These are phyloP conservation scores for Gossypium schwendimanii DNA, from an alignment of 441 rosid genomes.

Conservation along the genomic window DNA sequence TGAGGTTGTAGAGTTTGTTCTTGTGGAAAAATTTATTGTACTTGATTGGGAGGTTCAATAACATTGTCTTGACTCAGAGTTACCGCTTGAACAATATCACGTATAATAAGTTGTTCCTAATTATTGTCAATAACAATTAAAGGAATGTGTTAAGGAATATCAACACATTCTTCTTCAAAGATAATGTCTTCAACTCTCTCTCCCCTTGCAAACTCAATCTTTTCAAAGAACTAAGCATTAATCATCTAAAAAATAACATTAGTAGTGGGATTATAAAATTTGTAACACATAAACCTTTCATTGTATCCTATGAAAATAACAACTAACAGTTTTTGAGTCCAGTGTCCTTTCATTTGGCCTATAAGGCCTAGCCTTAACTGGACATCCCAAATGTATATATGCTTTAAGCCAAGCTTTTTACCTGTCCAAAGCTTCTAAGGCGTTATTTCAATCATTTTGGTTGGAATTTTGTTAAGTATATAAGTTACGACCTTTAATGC, in stretches of 20 bases:
- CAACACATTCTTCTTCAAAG: background rate
- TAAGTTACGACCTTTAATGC: no score
- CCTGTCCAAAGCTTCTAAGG: background rate
- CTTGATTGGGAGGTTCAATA: no score
- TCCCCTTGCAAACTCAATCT: background rate
- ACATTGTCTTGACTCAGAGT: no score
- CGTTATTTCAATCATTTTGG: background rate
- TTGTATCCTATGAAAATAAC: background rate
- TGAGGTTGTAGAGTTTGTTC: no score
- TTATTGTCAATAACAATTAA: no score
- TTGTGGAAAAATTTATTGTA: no score
- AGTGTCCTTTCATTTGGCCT: no score
- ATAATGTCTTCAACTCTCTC: background rate
- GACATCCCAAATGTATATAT: background rate
- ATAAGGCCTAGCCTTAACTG: background rate
- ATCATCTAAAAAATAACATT: background rate
- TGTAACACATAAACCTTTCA: background rate
- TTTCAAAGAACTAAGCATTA: background rate
- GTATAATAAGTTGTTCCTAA: no score
- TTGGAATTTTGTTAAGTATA: background rate
- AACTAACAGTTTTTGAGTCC: background rate
- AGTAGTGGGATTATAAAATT: background rate
- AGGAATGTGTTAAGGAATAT: no score
- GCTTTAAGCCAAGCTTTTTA: background rate
- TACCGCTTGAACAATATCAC: no score